A percentile compares a stretch with the other conserved stretches of the same genome.
phyloP scores from a whole-genome alignment of 306 rosid species.

The Acacia confusa region DNA sequence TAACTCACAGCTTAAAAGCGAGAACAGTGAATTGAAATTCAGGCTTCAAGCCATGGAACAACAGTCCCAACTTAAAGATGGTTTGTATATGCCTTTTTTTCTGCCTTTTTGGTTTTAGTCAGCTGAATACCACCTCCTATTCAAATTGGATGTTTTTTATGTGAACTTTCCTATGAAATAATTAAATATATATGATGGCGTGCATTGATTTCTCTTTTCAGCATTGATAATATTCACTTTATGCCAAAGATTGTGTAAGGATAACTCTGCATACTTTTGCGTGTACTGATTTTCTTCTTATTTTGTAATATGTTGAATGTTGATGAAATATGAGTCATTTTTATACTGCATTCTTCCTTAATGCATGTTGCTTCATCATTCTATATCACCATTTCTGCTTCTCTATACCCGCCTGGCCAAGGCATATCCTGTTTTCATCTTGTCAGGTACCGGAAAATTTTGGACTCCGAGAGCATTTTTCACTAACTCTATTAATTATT shows the following conservation, averaged over 20 bases:
- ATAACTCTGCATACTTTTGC: slow-evolving; percentile 1
- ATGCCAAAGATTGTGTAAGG: neutral
- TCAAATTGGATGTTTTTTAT: neutral
- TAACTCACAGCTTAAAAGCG: slow-evolving; percentile 50
- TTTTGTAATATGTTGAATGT: slow-evolving; percentile 16
- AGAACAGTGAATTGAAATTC: slow-evolving; percentile 77
- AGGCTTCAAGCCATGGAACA: slow-evolving; percentile 88
- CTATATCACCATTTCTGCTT: slow-evolving; percentile 3
- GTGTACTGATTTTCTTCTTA: neutral
- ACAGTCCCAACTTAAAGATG: slow-evolving; percentile 83
- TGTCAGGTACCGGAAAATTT: neutral
- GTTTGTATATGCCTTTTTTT: slow-evolving; percentile 42
- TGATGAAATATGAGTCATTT: slow-evolving; percentile 1
- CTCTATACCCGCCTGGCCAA: slow-evolving; percentile 3
- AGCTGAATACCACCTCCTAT: slow-evolving; percentile 11
- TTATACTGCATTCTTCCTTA: slow-evolving; percentile 1
- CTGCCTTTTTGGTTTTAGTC: slow-evolving; percentile 23
- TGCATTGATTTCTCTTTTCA: neutral
- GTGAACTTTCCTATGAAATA: neutral
- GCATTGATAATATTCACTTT: neutral
- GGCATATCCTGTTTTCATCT: slow-evolving; percentile 22
- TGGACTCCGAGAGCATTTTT: neutral
- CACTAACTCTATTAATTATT: neutral
- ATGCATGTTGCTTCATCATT: neutral
- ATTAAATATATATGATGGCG: neutral